A percentile compares a stretch with the other conserved stretches of the same genome.
phyloP scores from a whole-genome alignment of 805 yeast species.

The Zygotorulaspora sp. region DNA sequence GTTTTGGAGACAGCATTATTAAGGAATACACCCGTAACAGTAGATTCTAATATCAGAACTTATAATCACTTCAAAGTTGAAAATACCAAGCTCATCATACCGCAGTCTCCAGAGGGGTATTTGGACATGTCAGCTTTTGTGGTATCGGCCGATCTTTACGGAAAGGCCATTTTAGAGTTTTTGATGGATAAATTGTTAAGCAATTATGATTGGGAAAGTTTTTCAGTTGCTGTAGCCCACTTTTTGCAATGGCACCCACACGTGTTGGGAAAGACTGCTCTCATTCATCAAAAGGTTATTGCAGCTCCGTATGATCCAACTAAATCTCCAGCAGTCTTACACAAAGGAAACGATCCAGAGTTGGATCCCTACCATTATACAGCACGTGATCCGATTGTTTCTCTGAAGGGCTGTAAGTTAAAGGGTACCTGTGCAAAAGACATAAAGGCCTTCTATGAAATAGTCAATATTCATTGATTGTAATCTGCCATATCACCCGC shows the following conservation, averaged over 20 bases:
- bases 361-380: conserved; percentile 48
- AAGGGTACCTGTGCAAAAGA: conserved; percentile 50
- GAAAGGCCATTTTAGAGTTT: conserved; percentile 68
- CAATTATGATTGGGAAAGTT: conserved; percentile 47
- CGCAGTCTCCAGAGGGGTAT: conserved; percentile 58
- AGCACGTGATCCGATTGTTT: conserved; percentile 64
- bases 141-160: conserved; percentile 58
- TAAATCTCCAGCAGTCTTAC: conserved; percentile 21
- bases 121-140: conserved; percentile 68
- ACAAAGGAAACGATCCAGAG: conserved; percentile 23
- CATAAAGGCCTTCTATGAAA: conserved; percentile 21
- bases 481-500: too few relatives aligned
- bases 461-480: conserved; percentile 15
- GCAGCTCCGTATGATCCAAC: conserved; percentile 43
- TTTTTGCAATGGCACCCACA: conserved; percentile 93
- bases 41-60: conserved; percentile 42
- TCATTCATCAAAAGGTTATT: conserved; percentile 61
- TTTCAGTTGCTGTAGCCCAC: conserved; percentile 64
- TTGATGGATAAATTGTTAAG: conserved; percentile 74
- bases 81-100: conserved; percentile 54
- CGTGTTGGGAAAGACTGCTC: conserved; percentile 62
- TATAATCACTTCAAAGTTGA: conserved; percentile 54
- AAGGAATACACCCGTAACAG: conserved; percentile 64
- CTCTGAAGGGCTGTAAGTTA: conserved; percentile 54
- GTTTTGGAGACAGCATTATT: conserved; percentile 59